Base-by-base conservation (phyloP, 208 protist species). In the Zelonia costaricensis region DNA sequence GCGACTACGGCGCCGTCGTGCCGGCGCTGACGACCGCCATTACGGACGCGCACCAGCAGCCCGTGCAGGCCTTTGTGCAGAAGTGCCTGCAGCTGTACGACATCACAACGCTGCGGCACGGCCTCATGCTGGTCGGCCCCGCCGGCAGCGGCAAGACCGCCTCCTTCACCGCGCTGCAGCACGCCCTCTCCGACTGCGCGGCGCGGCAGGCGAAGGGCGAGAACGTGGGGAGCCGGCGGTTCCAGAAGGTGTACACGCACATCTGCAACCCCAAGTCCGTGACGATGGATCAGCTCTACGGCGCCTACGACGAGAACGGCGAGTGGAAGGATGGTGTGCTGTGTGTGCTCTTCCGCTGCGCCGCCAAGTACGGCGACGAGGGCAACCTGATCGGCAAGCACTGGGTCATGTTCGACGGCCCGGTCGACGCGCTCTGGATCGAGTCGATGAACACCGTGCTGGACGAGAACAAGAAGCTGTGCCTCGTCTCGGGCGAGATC, bases 11-110 rank as follows among this genome's bases (percentile, higher is more conserved):
- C n/a, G 45, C 46, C 20, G 87, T 99, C 45, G 87, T 97, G 38
- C 67, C 82, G 43, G 56, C 78, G 0, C 83, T 99, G 43, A 51
- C 78, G 16, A 77, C 79, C 5, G 76, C 80, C 42, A 80, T 97
- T 16, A 66, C 31, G 2, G 73, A 88, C 22, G 36, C 76, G 44
- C 79, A 78, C 4, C 76, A 99, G 51, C 95, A 99, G 67, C 82
- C 91, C 4, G 84, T 97, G 12, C 77, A 79, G 18, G 70, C 77
- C 4, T 99, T 99, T 78, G 82, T 98, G 31, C 69, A 88, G 10
- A 99, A 99, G 86, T 98, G 94, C 66, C 86, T 99, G 43, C 98
- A 99, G 90, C 80, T 99, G 10, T 99, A 98, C 78, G 98, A 99
- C 70, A 97, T 98, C 47, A 98, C 97, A 8, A 94, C 96, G n/a